Evolutionary conservation across 108 stramenopile species (phyloP), one percentile per base, ranked within the genome.

Genomic region (Thalassiosira profunda): DNA sequence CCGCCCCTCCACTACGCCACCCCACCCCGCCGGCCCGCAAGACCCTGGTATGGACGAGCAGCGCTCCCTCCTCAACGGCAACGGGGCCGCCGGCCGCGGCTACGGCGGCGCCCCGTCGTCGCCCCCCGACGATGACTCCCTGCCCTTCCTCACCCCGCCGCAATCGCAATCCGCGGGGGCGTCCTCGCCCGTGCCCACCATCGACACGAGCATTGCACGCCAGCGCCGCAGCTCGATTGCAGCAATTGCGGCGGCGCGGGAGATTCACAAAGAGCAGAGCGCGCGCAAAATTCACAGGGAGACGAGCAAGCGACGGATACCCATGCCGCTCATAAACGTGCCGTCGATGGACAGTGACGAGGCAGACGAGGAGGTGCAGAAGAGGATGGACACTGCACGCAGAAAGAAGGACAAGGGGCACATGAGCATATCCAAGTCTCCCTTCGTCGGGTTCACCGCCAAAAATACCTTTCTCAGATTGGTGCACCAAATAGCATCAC

Each of bases 221-320:
- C 58, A 36, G 14, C 59, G 41, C 5, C 59, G 35, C n/a, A 60
- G 42, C 36, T 41, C 59, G 28, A 38, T 44, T 28, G 21, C 38
- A 25, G 59, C 59, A 28, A 60, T 60, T 5, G 59, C 59, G 23
- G 59, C 59, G 2, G 59, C 59, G 28, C 26, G 44, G 24, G 38
- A 28, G 5, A 60, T 60, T 11, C 51, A 5, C 0, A 28, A 52
- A 11, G 51, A 52, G n/a, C 26, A 30, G 51, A 1, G 21, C 29
- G 24, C 15, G 7, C 7, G 3, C 12, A 52, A 8, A 31, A 4
- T 20, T 23, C 17, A 31, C 29, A 31, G 34, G 18, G 33, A 12
- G 33, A 45, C 1, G 42, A 37, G 0, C 59, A 37, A 43, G 41
- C 42, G 23, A 26, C 15, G 15, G 24, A 42, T 0, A 18, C 17